Base-by-base conservation (phyloP, 2,329 filamentous ascomycete genomes). In the Trichoderma gracile region DNA sequence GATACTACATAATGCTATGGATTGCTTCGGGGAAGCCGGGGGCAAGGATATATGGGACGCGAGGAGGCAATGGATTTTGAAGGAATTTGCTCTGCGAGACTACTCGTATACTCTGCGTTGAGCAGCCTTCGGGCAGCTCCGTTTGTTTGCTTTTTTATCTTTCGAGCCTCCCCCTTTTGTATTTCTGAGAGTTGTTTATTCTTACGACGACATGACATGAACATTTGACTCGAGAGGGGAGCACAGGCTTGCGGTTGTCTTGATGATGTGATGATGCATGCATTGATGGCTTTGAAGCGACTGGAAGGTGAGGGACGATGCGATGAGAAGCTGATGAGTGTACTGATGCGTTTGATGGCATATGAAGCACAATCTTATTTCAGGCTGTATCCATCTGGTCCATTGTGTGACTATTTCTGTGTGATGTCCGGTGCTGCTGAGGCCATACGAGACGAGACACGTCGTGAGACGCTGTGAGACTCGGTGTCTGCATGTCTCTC, bases 171-270 rank as follows among this genome's bases (percentile, higher is more conserved):
- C 9, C 25, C 25, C 25, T 56, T 64, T 23, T 67, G 46, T 66
- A 59, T 27, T 60, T 55, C 47, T 50, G 30, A 50, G 33, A 38
- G 9, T 59, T 46, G 56, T 47, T 62, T 47, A 52, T 49, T 53
- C 55, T 68, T 50, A 69, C 60, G 67, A 68, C 68, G 68, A 69
- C 65, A 68, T 63, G 67, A 69, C 63, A 57, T 66, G 66, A 65
- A 63, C 60, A 66, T 67, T 50, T 66, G 64, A 66, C 66, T 67
- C 58, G 67, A 68, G 67, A 69, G 63, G 63, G 58, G 46, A 67
- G 67, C 65, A 45, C 57, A 58, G 47, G 38, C 54, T 53, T 62
- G 21, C 50, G 58, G 58, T 63, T 27, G 50, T 25, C 47, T 56
- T 67, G 10, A 30, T 67, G 10, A 30, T 27, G 30, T 50, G 54